A percentile compares a stretch with the other conserved stretches of the same genome.
These are phyloP conservation scores for Phoenix roebelenii DNA, from an alignment of 176 grass and related monocot species.

Conservation along the genomic window DNA sequence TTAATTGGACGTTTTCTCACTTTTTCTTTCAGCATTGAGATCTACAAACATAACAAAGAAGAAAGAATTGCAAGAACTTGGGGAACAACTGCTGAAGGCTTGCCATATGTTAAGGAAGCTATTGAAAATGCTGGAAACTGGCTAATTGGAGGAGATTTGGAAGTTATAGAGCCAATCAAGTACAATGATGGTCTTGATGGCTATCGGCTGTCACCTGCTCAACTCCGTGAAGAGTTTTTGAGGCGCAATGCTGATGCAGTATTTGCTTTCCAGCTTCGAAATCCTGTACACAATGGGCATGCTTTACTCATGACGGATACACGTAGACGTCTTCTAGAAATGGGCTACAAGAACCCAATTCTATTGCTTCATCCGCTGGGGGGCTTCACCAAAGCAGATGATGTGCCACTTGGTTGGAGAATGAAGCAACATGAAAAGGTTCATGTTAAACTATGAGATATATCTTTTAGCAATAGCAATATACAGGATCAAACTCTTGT, in stretches of 20 bases:
- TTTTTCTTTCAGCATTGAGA: conserved; percentile 73
- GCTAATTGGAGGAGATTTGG: conserved; percentile 93
- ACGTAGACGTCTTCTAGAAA: conserved; percentile 63
- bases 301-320: conserved; percentile 97
- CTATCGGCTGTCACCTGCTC: conserved; percentile 78
- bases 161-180: conserved; percentile 94
- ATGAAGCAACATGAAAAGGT: conserved; percentile 99
- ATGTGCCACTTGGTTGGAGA: conserved; percentile 86
- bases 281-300: conserved; percentile 96
- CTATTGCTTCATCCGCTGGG: conserved; percentile 96
- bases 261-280: conserved; percentile 98
- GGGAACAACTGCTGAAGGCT: conserved; percentile 73
- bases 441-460: conserved; percentile 1
- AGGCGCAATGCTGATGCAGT: conserved; percentile 88
- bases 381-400: conserved; percentile 92
- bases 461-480: neutral
- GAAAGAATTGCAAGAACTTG: conserved; percentile 96
- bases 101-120: conserved; percentile 82
- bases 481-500: no score
- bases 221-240: conserved; percentile 83
- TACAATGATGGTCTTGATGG: conserved; percentile 93
- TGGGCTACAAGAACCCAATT: conserved; percentile 91
- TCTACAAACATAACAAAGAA: conserved; percentile 99
- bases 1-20: no score
- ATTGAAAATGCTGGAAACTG: conserved; percentile 87